phyloP scores from a whole-genome alignment of 2,329 filamentous ascomycete species.

The Arthrinium phaeospermum region DNA sequence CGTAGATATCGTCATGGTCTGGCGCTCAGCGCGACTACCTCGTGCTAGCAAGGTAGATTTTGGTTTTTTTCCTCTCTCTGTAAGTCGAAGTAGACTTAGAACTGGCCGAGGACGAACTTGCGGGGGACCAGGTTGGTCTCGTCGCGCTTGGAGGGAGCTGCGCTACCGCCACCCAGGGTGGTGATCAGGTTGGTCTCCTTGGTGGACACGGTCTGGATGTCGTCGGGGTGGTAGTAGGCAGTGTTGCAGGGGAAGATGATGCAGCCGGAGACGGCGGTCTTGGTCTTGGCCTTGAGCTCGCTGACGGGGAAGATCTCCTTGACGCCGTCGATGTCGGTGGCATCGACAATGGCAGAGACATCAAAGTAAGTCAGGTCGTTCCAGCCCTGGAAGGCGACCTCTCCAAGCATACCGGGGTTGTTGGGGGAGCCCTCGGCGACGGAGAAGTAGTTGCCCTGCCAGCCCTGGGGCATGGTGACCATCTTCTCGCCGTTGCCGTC shows the following conservation, averaged over 20 bases:
- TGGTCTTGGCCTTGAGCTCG: conserved; percentile 26
- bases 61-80: background rate
- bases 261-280: conserved; percentile 55
- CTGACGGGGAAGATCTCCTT: conserved; percentile 59
- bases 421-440: conserved; percentile 50
- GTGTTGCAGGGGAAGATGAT: conserved; percentile 57
- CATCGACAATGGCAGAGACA: conserved; percentile 62
- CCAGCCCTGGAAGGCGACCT: conserved; percentile 57
- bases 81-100: conserved; percentile 29
- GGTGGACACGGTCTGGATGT: conserved; percentile 61
- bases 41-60: conserved; percentile 6
- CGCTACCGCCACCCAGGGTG: conserved; percentile 47
- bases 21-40: conserved; percentile 36
- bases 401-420: conserved; percentile 57
- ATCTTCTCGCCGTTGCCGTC: conserved; percentile 43
- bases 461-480: conserved; percentile 49
- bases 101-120: conserved; percentile 42
- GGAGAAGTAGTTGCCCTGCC: conserved; percentile 59
- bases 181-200: conserved; percentile 54
- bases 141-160: conserved; percentile 28
- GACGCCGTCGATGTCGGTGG: conserved; percentile 55
- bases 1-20: conserved; percentile 34
- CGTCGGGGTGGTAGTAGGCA: conserved; percentile 59
- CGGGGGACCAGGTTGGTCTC: conserved; percentile 35
- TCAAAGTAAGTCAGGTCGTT: conserved; percentile 60